Base-by-base conservation (phyloP, 163 green algal species). In the Trebouxiophyceae sp. region DNA sequence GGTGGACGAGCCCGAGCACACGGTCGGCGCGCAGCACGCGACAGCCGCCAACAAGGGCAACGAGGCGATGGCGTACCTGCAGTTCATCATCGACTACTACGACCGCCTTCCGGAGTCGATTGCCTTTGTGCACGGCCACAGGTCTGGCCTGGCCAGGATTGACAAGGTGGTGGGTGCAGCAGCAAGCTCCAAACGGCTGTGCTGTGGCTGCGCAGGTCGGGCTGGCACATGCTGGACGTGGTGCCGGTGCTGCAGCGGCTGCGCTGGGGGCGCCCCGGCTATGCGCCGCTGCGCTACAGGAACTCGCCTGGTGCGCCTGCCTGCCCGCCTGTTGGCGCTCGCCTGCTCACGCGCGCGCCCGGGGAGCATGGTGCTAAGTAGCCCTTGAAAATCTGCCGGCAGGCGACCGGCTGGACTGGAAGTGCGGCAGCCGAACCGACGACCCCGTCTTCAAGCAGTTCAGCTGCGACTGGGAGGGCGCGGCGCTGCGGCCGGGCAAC, bases 21-120 rank as follows among this genome's bases (percentile, higher is more conserved):
- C n/a, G 16, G 16, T 30, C 24, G 33, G 32, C 4, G 45, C 16
- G 2, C 62, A 68, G 30, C 12, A 62, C 50, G 23, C 47, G 5
- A 57, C 62, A 3, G 8, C 32, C 24, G 47, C 58, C 4, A 56
- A 62, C 50, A 56, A 55, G 28, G 62, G 62, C 30, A 62, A 56
- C 12, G 62, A 68, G n/a, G 62, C 62, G 23, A 39, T 39, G 30
- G 30, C 47, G 16, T 72, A 72, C 46, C 46, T 72, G 46, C 66
- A 72, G 58, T 72, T 58, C 47, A 77, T 77, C 33, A 45, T 73
- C 19, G 71, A 77, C 57, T 57, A 73, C 57, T 77, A 70, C 30
- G 29, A 67, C 61, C 45, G 32, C 8, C 62, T 77, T 28, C 71
- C 71, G 22, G 62, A 47, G 45, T 32, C 33, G 34, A 70, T 73